Evolutionary conservation across 2,329 filamentous ascomycete species (phyloP).

Genomic region (Cryphonectria carpinicola): DNA sequence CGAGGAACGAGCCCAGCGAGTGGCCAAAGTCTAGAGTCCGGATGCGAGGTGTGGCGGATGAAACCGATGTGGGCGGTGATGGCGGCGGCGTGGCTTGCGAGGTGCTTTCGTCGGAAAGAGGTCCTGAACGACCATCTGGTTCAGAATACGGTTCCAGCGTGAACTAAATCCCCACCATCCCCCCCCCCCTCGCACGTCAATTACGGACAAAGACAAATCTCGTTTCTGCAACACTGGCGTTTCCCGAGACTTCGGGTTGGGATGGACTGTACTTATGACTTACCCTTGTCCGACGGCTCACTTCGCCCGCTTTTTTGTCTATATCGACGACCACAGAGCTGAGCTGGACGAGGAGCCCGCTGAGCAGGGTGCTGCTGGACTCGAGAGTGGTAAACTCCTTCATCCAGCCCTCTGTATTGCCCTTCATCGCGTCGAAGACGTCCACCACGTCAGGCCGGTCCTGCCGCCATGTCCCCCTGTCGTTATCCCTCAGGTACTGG

Average conservation of each 20-base stretch:
- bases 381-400: constrained; percentile 78
- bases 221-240: neutral
- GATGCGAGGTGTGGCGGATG: constrained; percentile 34
- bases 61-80: constrained; percentile 25
- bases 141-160: constrained; percentile 27
- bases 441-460: constrained; percentile 67
- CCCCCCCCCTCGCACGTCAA: constrained; percentile 11
- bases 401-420: constrained; percentile 89
- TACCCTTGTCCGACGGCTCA: constrained; percentile 78
- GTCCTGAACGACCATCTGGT: constrained; percentile 20
- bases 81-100: constrained; percentile 28
- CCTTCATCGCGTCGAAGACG: constrained; percentile 87
- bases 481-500: constrained; percentile 71
- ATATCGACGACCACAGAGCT: constrained; percentile 82
- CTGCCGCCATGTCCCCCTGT: constrained; percentile 61
- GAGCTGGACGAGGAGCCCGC: constrained; percentile 71
- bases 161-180: constrained; percentile 25
- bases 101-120: constrained; percentile 25
- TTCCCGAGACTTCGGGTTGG: constrained; percentile 20
- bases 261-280: constrained; percentile 36
- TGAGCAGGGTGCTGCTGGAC: constrained; percentile 71
- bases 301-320: constrained; percentile 80
- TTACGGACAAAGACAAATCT: constrained; percentile 17
- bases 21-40: constrained; percentile 35
- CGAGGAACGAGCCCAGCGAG: constrained; percentile 25